Conservation (phyloP, 169 alveolate species). For the Plasmodium cynomolgi region DNA sequence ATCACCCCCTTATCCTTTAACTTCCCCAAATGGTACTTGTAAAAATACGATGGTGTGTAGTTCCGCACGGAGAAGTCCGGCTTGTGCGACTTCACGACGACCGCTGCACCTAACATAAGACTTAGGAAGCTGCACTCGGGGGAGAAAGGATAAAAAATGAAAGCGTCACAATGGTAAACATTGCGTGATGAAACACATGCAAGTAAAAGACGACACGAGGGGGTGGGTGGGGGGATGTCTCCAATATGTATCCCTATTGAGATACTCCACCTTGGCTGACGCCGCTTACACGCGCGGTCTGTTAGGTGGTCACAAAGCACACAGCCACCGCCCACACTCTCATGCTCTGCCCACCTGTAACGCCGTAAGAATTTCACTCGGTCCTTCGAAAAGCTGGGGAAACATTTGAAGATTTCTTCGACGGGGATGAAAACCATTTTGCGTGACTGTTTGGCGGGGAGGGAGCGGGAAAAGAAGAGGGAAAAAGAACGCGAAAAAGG, state of each 20-base stretch:
- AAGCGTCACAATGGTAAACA: neutral
- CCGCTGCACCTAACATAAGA: constrained; percentile 34
- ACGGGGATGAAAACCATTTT: constrained; percentile 75
- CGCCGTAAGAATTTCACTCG: constrained; percentile 71
- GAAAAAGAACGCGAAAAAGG: neutral
- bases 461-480: neutral
- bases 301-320: neutral
- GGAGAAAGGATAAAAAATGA: neutral
- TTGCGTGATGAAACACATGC: neutral
- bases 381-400: constrained; percentile 71
- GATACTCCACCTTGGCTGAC: neutral
- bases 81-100: constrained; percentile 18
- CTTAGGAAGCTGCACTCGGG: constrained; percentile 40
- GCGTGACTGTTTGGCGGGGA: neutral
- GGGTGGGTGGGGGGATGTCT: neutral
- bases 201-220: neutral
- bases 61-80: constrained; percentile 49
- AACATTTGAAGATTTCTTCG: constrained; percentile 44
- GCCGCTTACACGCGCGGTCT: neutral
- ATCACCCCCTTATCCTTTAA: constrained; percentile 41
- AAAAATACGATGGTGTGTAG: constrained; percentile 51
- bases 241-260: neutral
- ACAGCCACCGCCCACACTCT: neutral
- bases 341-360: constrained; percentile 38
- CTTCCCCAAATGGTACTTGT: constrained; percentile 38